phyloP scores from a whole-genome alignment of 2,329 filamentous ascomycete genomes.

The Macrophomina phaseolina region DNA sequence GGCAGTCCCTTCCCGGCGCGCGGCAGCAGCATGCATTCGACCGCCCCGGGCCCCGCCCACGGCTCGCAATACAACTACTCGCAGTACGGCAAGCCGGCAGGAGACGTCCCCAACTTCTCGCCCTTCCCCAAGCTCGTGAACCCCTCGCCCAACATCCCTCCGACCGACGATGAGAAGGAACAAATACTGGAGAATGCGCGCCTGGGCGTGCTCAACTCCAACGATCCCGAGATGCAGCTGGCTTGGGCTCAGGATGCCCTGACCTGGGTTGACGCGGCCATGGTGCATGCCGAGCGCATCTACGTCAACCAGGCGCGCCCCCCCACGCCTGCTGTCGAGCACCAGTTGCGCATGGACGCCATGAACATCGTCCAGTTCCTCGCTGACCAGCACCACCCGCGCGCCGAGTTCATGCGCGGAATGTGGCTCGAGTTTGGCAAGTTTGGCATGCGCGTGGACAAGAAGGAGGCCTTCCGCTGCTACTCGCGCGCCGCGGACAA shows the following conservation, averaged over 20 bases:
- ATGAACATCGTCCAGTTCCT: slow-evolving; percentile 91
- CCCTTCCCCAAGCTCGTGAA: slow-evolving; percentile 85
- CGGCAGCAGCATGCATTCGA: slow-evolving; percentile 30
- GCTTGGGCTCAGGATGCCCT: slow-evolving; percentile 95
- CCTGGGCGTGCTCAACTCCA: slow-evolving; percentile 83
- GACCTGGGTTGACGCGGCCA: slow-evolving; percentile 82
- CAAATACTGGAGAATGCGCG: slow-evolving; percentile 85
- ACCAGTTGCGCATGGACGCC: slow-evolving; percentile 85
- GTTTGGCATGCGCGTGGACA: slow-evolving; percentile 87
- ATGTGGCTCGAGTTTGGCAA: slow-evolving; percentile 99
- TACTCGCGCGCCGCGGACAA: slow-evolving; percentile 86
- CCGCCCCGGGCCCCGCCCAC: slow-evolving; percentile 31
- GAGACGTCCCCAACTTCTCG: slow-evolving; percentile 78
- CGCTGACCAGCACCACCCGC: slow-evolving; percentile 88
- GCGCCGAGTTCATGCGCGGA: slow-evolving; percentile 89
- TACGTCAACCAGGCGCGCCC: slow-evolving; percentile 66
- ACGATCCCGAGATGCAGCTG: slow-evolving; percentile 94
- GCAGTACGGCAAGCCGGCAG: slow-evolving; percentile 40
- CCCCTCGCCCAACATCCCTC: slow-evolving; percentile 84
- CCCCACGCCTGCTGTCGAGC: slow-evolving; percentile 83
- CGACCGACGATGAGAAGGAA: slow-evolving; percentile 93
- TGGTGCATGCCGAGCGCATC: slow-evolving; percentile 76
- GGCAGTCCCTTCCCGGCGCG: slow-evolving; percentile 17
- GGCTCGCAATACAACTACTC: slow-evolving; percentile 39
- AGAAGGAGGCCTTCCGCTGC: slow-evolving; percentile 88